Conservation (phyloP, 2,329 filamentous ascomycete genomes). For the Alternaria sp. region DNA sequence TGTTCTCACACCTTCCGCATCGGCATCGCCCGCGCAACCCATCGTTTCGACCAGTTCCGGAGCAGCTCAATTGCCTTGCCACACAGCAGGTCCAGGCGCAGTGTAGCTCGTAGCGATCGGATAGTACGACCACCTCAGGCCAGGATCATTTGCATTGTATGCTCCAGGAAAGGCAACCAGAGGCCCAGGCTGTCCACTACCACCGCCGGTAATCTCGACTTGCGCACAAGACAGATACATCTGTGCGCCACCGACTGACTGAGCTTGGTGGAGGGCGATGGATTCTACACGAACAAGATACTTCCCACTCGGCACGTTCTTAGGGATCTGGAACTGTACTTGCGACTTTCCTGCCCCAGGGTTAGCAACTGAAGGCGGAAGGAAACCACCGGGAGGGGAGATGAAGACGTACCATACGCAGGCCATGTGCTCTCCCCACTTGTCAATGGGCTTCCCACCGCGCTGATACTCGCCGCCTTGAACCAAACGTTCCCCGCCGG, state of each 20-base stretch:
- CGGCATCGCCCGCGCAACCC: neutral
- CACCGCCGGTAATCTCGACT: constrained; percentile 50
- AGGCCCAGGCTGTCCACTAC: constrained; percentile 45
- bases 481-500: constrained; percentile 41
- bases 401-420: constrained; percentile 28
- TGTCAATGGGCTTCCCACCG: constrained; percentile 30
- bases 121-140: constrained; percentile 40
- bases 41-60: neutral
- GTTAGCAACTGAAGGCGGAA: neutral
- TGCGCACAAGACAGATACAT: constrained; percentile 57
- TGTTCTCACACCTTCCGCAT: neutral
- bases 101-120: constrained; percentile 36
- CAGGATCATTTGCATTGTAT: constrained; percentile 41
- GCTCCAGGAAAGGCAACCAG: constrained; percentile 52
- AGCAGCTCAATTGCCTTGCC: constrained; percentile 18
- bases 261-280: constrained; percentile 52
- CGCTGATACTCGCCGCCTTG: constrained; percentile 33
- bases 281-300: constrained; percentile 56
- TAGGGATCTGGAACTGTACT: constrained; percentile 48
- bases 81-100: constrained; percentile 35
- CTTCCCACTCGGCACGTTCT: constrained; percentile 49
- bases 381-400: neutral
- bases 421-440: constrained; percentile 36
- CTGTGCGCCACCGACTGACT: constrained; percentile 44
- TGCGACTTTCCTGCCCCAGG: constrained; percentile 21